Conservation (phyloP, 805 yeast species). For the Kluyveromyces nonfermentans region DNA sequence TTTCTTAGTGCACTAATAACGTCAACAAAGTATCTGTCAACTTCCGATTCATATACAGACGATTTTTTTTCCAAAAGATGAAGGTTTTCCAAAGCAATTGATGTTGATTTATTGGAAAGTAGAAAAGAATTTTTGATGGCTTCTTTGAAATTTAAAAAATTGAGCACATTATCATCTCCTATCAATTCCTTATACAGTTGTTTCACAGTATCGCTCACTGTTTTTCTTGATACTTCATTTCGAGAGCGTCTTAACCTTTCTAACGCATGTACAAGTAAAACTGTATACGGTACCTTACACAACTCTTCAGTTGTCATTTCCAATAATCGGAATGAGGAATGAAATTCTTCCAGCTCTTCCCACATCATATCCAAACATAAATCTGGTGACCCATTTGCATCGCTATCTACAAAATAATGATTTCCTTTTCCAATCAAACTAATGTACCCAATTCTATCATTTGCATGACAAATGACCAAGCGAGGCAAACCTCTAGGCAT, state of each 20-base stretch:
- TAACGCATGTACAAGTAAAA: slow-evolving; percentile 49
- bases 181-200: slow-evolving; percentile 27
- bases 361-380: slow-evolving; percentile 64
- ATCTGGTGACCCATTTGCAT: slow-evolving; percentile 51
- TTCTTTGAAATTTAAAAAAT: slow-evolving; percentile 41
- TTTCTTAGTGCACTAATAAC: not conserved
- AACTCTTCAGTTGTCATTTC: slow-evolving; percentile 32
- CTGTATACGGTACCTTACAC: slow-evolving; percentile 62
- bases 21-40: not conserved
- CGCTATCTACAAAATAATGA: slow-evolving; percentile 63
- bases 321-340: slow-evolving; percentile 42
- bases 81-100: slow-evolving; percentile 13
- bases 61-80: slow-evolving; percentile 44
- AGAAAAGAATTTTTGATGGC: slow-evolving; percentile 39
- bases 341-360: slow-evolving; percentile 48
- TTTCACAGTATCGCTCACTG: slow-evolving; percentile 32
- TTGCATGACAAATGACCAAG: slow-evolving; percentile 38
- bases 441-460: slow-evolving; percentile 60
- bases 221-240: slow-evolving; percentile 24
- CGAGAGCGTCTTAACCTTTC: slow-evolving; percentile 31
- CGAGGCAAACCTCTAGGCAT: slow-evolving; percentile 41
- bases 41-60: not conserved
- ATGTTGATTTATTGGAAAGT: slow-evolving; percentile 13
- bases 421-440: slow-evolving; percentile 46
- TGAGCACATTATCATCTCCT: slow-evolving; percentile 1